These are phyloP conservation scores for Blastobotrys arbuscula DNA, from an alignment of 1,139 yeast species.

Conservation along the genomic window DNA sequence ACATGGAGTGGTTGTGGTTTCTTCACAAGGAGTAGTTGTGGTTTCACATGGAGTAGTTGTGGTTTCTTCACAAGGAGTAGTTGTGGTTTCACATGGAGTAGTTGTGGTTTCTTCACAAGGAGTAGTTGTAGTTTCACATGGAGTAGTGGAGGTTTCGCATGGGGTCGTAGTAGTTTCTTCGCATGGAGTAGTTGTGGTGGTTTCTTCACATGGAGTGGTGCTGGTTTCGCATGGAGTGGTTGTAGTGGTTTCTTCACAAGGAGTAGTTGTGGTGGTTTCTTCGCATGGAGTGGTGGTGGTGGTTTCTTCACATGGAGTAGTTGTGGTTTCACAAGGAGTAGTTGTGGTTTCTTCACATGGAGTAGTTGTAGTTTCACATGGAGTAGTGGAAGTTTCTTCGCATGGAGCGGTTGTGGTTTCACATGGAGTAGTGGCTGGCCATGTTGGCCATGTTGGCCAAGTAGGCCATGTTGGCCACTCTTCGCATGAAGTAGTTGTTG, in stretches of 20 bases:
- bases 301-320: background rate
- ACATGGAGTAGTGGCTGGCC: background rate
- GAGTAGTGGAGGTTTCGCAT: background rate
- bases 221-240: background rate
- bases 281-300: background rate
- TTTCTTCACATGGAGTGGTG: background rate
- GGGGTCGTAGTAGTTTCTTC: background rate
- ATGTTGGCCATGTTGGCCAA: too few relatives aligned
- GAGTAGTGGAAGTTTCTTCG: background rate
- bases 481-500: background rate
- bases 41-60: slow-evolving; percentile 1
- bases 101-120: background rate
- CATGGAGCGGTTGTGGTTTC: background rate
- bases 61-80: background rate
- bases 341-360: background rate
- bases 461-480: too few relatives aligned
- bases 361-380: background rate
- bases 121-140: background rate
- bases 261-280: background rate
- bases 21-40: slow-evolving; percentile 1
- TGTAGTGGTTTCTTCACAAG: background rate
- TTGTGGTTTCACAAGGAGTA: background rate
- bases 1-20: slow-evolving; percentile 4
- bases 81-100: background rate
- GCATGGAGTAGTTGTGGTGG: slow-evolving; percentile 6